phyloP scores from a whole-genome alignment of 176 grass and related monocot species.

The Secale cereale region DNA sequence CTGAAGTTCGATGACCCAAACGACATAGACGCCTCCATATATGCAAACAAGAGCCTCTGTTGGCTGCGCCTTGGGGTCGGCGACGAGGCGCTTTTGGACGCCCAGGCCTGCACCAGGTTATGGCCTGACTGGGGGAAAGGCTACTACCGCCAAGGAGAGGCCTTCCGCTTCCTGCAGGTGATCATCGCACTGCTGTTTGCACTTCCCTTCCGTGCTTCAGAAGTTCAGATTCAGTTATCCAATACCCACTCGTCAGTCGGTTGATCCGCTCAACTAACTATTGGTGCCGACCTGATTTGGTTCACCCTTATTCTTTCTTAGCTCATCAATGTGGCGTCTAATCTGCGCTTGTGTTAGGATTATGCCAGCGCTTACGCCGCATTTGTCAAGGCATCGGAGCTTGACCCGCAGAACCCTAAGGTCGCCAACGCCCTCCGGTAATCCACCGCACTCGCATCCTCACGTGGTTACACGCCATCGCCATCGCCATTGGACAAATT shows the following conservation, averaged over 20 bases:
- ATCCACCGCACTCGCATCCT: neutral
- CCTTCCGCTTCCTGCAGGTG: slow-evolving; percentile 11
- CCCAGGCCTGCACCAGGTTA: slow-evolving; percentile 1
- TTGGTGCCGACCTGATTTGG: neutral
- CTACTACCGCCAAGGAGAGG: slow-evolving; percentile 19
- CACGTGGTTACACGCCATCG: no score
- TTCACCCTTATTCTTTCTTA: neutral
- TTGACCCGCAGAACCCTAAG: neutral
- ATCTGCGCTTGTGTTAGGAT: neutral
- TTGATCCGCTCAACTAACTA: neutral
- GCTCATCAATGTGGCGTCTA: neutral
- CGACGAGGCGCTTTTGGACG: slow-evolving; percentile 8
- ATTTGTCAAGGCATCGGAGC: neutral
- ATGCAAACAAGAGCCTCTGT: neutral
- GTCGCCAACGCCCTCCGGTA: neutral
- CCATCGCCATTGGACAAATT: no score
- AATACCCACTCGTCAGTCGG: neutral
- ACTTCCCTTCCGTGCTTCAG: neutral
- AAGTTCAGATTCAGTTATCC: neutral
- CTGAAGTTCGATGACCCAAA: neutral
- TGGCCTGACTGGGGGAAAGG: neutral
- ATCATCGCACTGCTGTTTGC: neutral
- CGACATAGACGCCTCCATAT: neutral
- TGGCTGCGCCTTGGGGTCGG: slow-evolving; percentile 1
- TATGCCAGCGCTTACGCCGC: neutral